These are phyloP conservation scores for Mycosphaerelloides madeirae DNA, from an alignment of 2,329 filamentous ascomycete genomes.

Conservation along the genomic window DNA sequence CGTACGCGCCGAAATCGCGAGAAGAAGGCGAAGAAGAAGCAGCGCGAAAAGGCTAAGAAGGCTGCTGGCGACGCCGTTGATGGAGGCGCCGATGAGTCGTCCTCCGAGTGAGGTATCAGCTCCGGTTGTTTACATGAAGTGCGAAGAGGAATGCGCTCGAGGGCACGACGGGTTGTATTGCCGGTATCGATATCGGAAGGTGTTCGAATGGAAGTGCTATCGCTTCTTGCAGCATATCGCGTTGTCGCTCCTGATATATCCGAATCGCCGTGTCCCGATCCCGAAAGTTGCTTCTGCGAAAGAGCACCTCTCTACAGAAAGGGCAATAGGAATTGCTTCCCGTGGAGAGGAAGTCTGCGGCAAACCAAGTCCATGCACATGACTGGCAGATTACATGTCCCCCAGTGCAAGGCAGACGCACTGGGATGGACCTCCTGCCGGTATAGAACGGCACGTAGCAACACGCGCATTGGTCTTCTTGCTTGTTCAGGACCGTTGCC, in stretches of 20 bases:
- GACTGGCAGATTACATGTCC: background rate
- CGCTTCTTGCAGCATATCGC: background rate
- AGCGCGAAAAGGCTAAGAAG: slow-evolving; percentile 33
- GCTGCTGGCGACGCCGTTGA: slow-evolving; percentile 8
- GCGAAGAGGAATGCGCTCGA: background rate
- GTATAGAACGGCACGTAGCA: background rate
- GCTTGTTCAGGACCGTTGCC: background rate
- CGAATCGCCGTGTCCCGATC: background rate
- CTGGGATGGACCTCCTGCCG: background rate
- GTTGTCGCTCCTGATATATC: background rate
- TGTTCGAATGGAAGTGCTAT: background rate
- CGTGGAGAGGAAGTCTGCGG: background rate
- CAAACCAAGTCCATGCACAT: background rate
- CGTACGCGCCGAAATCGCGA: slow-evolving; percentile 30
- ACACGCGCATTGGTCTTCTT: background rate
- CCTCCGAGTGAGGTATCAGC: background rate
- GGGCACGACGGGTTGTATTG: background rate
- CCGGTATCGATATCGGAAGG: background rate
- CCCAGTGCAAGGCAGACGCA: background rate
- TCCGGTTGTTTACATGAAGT: background rate
- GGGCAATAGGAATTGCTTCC: background rate
- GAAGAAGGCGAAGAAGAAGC: slow-evolving; percentile 35
- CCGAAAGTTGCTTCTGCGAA: background rate
- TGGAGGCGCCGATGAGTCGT: background rate
- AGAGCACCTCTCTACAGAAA: background rate